Evolutionary conservation across 805 yeast genomes (phyloP).

Genomic region (Yamadazyma akitaensis): DNA sequence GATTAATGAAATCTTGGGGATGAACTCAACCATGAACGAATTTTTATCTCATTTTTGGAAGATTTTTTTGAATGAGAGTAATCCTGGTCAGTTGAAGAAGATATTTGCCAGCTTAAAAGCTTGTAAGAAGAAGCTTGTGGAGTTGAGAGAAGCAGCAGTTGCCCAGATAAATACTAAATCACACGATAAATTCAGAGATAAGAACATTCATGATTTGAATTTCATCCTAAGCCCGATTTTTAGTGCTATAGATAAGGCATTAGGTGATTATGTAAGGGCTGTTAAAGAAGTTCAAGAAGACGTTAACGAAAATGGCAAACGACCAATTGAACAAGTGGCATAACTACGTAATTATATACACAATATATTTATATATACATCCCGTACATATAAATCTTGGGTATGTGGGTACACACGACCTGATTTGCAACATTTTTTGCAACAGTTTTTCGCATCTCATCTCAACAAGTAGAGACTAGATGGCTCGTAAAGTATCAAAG

Average conservation of each 20-base stretch:
- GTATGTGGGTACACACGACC: background rate
- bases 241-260: conserved; percentile 32
- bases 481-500: conserved; percentile 54
- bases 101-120: conserved; percentile 34
- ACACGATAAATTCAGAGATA: conserved; percentile 30
- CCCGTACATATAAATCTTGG: background rate
- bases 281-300: conserved; percentile 12
- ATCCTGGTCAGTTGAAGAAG: conserved; percentile 36
- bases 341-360: background rate
- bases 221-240: conserved; percentile 31
- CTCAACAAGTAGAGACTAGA: conserved; percentile 8
- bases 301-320: conserved; percentile 35
- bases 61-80: conserved; percentile 32
- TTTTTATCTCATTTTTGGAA: conserved; percentile 45
- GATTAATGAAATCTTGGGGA: conserved; percentile 33
- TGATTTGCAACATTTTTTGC: background rate
- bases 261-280: conserved; percentile 33
- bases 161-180: conserved; percentile 17
- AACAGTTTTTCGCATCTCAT: conserved; percentile 7
- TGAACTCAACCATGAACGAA: conserved; percentile 40
- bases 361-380: too few relatives aligned
- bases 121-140: conserved; percentile 28
- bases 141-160: conserved; percentile 23
- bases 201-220: conserved; percentile 29
- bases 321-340: conserved; percentile 18